Evolutionary conservation across 177 flowering plant genomes (phyloP).

Genomic region (Vitis hybrid): DNA sequence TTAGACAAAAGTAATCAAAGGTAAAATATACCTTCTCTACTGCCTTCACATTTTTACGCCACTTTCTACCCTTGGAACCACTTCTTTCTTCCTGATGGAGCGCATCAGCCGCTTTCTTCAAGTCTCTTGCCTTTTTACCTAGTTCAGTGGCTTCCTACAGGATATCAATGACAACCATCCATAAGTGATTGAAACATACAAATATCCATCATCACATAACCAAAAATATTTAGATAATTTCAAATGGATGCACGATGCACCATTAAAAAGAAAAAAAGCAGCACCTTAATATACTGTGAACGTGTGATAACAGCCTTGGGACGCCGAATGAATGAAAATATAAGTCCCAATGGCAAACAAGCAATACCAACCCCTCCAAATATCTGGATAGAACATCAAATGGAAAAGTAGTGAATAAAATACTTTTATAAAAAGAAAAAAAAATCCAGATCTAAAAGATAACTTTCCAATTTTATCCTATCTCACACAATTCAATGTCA

Average conservation of each 20-base stretch:
- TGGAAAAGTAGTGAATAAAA: neutral
- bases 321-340: slow-evolving; percentile 84
- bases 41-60: slow-evolving; percentile 95
- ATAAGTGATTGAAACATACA: slow-evolving; percentile 10
- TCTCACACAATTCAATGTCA: neutral
- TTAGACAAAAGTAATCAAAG: neutral
- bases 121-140: slow-evolving; percentile 87
- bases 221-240: neutral
- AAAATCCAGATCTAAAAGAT: neutral
- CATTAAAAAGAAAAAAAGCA: slow-evolving; percentile 1
- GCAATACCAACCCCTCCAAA: slow-evolving; percentile 99
- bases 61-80: slow-evolving; percentile 92
- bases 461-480: neutral
- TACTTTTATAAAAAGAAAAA: neutral
- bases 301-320: slow-evolving; percentile 98
- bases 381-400: slow-evolving; percentile 44
- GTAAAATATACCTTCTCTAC: slow-evolving; percentile 78
- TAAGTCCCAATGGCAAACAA: slow-evolving; percentile 86
- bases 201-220: neutral
- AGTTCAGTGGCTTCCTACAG: slow-evolving; percentile 95
- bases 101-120: slow-evolving; percentile 92
- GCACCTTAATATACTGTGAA: slow-evolving; percentile 96
- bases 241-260: neutral
- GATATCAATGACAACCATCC: slow-evolving; percentile 10
- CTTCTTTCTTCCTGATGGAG: slow-evolving; percentile 95